Conservation (phyloP, 108 stramenopile species). For the Epipyxis sp. region DNA sequence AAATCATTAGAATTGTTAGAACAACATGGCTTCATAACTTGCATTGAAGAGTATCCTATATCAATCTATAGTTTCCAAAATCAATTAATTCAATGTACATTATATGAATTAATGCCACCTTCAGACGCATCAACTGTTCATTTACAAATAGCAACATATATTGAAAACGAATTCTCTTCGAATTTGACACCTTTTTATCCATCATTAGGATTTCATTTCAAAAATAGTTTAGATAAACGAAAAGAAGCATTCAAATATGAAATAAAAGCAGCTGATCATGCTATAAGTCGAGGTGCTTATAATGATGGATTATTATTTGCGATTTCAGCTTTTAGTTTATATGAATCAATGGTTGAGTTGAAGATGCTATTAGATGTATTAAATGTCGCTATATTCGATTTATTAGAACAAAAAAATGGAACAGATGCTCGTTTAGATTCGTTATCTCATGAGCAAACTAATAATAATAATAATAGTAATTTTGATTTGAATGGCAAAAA, state of each 20-base stretch:
- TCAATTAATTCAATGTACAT: neutral
- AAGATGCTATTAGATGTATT: neutral
- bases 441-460: too few species aligned
- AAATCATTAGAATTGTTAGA: neutral
- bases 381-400: neutral
- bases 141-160: neutral
- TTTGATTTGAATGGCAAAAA: neutral
- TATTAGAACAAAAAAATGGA: too few species aligned
- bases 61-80: neutral
- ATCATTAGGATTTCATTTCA: neutral
- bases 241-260: conserved; percentile 12
- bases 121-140: neutral
- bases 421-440: too few species aligned
- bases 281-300: neutral
- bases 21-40: neutral
- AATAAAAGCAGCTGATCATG: conserved; percentile 3
- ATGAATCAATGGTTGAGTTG: neutral
- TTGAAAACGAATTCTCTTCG: neutral
- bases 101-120: neutral
- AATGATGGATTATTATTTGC: neutral
- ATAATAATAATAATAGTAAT: too few species aligned
- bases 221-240: neutral
- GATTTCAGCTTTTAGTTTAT: neutral
- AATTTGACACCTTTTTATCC: neutral
- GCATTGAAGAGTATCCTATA: neutral